These are phyloP conservation scores for Teunomyces stri DNA, from an alignment of 805 yeast species.

Conservation along the genomic window DNA sequence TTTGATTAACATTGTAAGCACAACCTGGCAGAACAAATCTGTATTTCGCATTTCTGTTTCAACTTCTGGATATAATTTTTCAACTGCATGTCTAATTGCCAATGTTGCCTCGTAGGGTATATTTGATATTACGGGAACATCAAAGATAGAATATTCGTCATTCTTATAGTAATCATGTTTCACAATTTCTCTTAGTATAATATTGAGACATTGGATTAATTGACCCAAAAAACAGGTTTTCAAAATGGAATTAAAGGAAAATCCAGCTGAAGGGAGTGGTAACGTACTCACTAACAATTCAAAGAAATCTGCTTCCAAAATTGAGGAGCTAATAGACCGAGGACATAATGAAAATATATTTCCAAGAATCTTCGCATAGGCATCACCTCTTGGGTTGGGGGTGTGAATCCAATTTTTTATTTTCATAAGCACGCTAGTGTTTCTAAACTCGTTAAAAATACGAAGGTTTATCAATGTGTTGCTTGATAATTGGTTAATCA, in stretches of 20 bases:
- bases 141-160: slow-evolving; percentile 26
- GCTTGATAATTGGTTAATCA: slow-evolving; percentile 58
- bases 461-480: slow-evolving; percentile 61
- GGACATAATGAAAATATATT: slow-evolving; percentile 32
- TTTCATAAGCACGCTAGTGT: slow-evolving; percentile 32
- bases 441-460: slow-evolving; percentile 40
- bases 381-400: slow-evolving; percentile 24
- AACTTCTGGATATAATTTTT: slow-evolving; percentile 14
- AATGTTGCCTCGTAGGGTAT: slow-evolving; percentile 20
- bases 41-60: slow-evolving; percentile 14
- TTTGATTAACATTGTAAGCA: slow-evolving; percentile 56
- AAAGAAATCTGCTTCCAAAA: slow-evolving; percentile 49
- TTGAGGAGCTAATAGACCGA: slow-evolving; percentile 29
- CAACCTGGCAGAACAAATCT: slow-evolving; percentile 32
- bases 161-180: slow-evolving; percentile 23
- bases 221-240: slow-evolving; percentile 51
- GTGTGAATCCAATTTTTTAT: slow-evolving; percentile 36
- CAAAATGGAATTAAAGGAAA: slow-evolving; percentile 47
- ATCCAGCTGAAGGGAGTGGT: slow-evolving; percentile 47
- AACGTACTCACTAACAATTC: slow-evolving; percentile 48
- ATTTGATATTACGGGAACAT: slow-evolving; percentile 34
- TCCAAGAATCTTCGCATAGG: slow-evolving; percentile 33
- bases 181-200: slow-evolving; percentile 25
- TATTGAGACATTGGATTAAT: slow-evolving; percentile 44
- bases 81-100: slow-evolving; percentile 22